Evolutionary conservation across 257 asterid genomes (phyloP).

Genomic region (Misopates orontium): DNA sequence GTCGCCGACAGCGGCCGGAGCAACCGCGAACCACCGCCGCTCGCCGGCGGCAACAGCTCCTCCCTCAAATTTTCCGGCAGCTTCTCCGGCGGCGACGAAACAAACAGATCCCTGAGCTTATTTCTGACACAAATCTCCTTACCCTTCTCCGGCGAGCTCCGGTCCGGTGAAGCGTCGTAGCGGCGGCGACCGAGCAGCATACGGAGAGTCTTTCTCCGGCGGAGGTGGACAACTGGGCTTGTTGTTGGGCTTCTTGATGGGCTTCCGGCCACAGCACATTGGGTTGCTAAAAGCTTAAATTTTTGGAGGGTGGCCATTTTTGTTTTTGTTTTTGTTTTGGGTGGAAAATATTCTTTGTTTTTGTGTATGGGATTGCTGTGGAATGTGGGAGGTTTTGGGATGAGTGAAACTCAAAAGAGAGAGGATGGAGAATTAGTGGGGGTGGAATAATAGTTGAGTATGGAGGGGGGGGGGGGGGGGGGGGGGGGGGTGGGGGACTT

Average conservation of each 20-base stretch:
- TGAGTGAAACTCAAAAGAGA: slow-evolving; percentile 2
- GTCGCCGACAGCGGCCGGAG: slow-evolving; percentile 58
- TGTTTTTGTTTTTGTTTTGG: neutral
- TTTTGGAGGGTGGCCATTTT: slow-evolving; percentile 75
- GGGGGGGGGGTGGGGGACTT: neutral
- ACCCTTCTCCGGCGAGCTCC: slow-evolving; percentile 27
- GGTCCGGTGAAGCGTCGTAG: slow-evolving; percentile 34
- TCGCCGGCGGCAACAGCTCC: neutral
- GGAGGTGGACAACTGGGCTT: slow-evolving; percentile 85
- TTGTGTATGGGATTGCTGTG: no score
- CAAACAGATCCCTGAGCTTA: slow-evolving; percentile 63
- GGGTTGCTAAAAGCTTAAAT: slow-evolving; percentile 79
- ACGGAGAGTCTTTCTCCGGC: slow-evolving; percentile 78
- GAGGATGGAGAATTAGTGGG: neutral
- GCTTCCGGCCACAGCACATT: slow-evolving; percentile 79
- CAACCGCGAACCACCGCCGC: slow-evolving; percentile 25
- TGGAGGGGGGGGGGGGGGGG: neutral
- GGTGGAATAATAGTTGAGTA: neutral
- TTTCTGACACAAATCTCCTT: slow-evolving; percentile 29
- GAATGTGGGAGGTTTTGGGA: neutral
- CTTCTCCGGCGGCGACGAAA: slow-evolving; percentile 66
- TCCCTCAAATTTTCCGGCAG: slow-evolving; percentile 34
- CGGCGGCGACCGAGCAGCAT: slow-evolving; percentile 63
- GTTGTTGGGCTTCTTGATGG: slow-evolving; percentile 80
- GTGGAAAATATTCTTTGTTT: slow-evolving; percentile 9